Percentiles rank a stretch among this genome's conserved stretches.
Evolutionary conservation across 202 grass and related monocot genomes (phyloP).

Genomic region (Eragrostis tef): DNA sequence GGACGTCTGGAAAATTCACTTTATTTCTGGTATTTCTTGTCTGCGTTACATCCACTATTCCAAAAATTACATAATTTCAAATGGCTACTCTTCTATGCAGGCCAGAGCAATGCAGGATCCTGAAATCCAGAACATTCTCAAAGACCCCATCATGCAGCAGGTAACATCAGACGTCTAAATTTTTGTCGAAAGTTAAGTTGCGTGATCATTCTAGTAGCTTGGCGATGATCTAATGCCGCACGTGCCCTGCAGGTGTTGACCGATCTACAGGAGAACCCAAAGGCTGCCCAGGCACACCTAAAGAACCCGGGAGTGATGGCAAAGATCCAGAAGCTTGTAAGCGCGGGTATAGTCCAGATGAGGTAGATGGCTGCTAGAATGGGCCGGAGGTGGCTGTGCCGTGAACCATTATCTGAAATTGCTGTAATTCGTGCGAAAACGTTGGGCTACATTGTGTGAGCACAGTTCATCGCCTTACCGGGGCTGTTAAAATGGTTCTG

Average conservation of each 20-base stretch:
- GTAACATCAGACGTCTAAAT: conserved; percentile 45
- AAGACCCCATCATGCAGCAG: conserved; percentile 87
- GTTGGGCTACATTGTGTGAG: background rate
- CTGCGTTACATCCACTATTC: background rate
- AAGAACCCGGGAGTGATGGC: conserved; percentile 89
- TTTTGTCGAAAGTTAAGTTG: background rate
- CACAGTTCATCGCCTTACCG: background rate
- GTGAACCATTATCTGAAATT: background rate
- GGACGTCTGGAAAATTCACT: background rate
- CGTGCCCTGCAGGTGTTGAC: conserved; percentile 61
- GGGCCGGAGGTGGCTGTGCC: background rate
- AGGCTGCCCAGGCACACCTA: conserved; percentile 65
- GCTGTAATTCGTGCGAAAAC: background rate
- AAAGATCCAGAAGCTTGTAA: conserved; percentile 86
- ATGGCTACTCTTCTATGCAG: conserved; percentile 37
- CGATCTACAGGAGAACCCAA: conserved; percentile 91
- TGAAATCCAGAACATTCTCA: conserved; percentile 86
- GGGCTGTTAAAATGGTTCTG: background rate
- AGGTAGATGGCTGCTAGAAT: conserved; percentile 41
- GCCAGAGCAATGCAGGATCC: conserved; percentile 87
- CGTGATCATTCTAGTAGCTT: background rate
- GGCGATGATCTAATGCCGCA: background rate
- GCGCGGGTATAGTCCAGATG: conserved; percentile 79
- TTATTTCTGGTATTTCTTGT: background rate
- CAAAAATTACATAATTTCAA: background rate